Percentiles rank a stretch among this genome's conserved stretches.
These are phyloP conservation scores for Aspergillus ruber DNA, from an alignment of 2,329 filamentous ascomycete genomes.

Conservation along the genomic window DNA sequence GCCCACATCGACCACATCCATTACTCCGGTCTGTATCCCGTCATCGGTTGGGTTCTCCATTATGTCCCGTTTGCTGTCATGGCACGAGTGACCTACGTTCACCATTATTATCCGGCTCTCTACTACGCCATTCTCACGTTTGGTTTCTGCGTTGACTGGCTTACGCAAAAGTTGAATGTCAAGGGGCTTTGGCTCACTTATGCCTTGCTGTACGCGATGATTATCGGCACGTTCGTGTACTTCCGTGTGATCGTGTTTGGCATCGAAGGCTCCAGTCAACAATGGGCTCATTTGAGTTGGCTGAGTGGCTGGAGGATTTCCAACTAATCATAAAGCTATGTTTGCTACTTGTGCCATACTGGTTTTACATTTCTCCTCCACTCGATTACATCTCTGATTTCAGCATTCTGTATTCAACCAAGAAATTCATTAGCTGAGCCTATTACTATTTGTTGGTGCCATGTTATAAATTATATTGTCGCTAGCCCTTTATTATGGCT, in stretches of 20 bases:
- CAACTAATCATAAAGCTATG: conserved; percentile 39
- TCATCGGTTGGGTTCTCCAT: conserved; percentile 91
- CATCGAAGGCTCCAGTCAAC: conserved; percentile 75
- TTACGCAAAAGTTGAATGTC: conserved; percentile 60
- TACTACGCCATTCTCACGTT: conserved; percentile 92
- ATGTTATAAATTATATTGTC: too few relatives aligned
- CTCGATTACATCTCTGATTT: background rate
- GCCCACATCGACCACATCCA: conserved; percentile 88
- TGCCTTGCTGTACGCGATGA: conserved; percentile 61
- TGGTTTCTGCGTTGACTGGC: conserved; percentile 85
- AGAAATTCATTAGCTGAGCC: background rate
- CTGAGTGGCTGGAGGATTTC: conserved; percentile 79
- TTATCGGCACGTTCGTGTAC: conserved; percentile 76
- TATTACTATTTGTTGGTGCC: too few relatives aligned
- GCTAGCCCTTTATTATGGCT: too few relatives aligned
- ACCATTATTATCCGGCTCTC: conserved; percentile 97
- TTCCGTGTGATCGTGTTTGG: conserved; percentile 96
- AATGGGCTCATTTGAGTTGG: conserved; percentile 94
- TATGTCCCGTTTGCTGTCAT: conserved; percentile 95
- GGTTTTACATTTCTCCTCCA: background rate
- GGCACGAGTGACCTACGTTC: conserved; percentile 97
- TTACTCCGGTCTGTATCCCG: conserved; percentile 84
- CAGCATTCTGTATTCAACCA: background rate
- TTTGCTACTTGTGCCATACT: background rate
- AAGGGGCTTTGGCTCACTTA: conserved; percentile 64